Base-by-base conservation (phyloP, 257 asterid species). In the Scutellaria baicalensis region DNA sequence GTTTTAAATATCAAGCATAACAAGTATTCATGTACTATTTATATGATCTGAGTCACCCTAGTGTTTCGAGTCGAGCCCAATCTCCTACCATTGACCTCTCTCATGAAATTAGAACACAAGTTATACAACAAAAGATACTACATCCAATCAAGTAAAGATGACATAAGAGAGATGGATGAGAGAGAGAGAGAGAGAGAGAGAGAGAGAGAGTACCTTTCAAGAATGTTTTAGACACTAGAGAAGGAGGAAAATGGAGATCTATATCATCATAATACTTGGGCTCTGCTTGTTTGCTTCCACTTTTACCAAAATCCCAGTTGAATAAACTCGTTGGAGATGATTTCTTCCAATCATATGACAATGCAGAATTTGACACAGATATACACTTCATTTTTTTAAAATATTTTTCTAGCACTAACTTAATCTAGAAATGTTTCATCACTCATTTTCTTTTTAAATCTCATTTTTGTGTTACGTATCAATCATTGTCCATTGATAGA, bases 281-380 rank as follows among this genome's bases (percentile, higher is more conserved):
- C 65, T 81, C 84, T 61, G 88, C 73, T 12, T 70, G 70, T 21
- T 11, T 75, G 73, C 68, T 76, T 59, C 55, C 81, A 60, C 75
- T 84, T 64, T 57, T 79, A 44, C 95, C 95, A 40, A 91, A 87
- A 63, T 82, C 78, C 96, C 97, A 89, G 1, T 80, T 80, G 75
- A 91, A 89, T 5, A 89, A 79, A 84, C 81, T 82, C 59, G 67
- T 72, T 16, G 90, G 81, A 31, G 61, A 64, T 64, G 74, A 5
- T 33, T 66, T 64, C 45, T 77, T 77, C 72, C 64, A 70, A 1
- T 80, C 72, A 74, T 69, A 68, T 7, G 79, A 54, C 23, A 68
- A 12, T 42, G 74, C 54, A 52, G 79, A 79, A 68, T 75, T 82
- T 73, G 87, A 70, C 39, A 76, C 17, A 66, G 67, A 75, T n/a